Percentiles rank a stretch among this genome's conserved stretches.
Evolutionary conservation across 2,329 filamentous ascomycete genomes (phyloP).

Genomic region (Venturia nashicola): DNA sequence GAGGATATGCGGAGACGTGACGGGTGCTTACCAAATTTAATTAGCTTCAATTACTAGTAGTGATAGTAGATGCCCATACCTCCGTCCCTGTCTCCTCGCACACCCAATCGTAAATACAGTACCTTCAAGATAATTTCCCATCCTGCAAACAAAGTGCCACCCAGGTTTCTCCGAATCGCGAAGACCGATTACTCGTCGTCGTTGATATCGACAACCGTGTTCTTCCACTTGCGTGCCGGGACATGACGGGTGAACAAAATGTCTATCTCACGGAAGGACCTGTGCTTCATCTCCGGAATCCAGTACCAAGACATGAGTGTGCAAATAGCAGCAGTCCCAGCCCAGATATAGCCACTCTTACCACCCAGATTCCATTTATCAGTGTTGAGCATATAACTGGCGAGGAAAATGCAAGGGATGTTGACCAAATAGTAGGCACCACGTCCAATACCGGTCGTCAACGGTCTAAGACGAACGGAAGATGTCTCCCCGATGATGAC

Average conservation of each 20-base stretch:
- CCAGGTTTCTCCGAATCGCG: background rate
- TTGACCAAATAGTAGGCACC: constrained; percentile 69
- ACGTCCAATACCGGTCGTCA: constrained; percentile 77
- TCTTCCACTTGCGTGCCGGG: constrained; percentile 60
- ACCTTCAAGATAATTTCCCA: background rate
- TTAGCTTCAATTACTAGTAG: no score
- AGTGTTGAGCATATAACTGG: constrained; percentile 88
- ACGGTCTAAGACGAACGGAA: constrained; percentile 72
- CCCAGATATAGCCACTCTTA: constrained; percentile 81
- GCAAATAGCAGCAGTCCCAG: constrained; percentile 66
- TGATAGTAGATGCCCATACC: background rate
- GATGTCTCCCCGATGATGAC: constrained; percentile 78
- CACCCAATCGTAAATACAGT: background rate
- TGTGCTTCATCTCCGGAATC: constrained; percentile 65
- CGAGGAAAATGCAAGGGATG: constrained; percentile 71
- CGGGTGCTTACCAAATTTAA: no score
- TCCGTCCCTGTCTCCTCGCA: background rate
- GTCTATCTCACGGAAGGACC: constrained; percentile 78
- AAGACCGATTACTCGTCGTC: background rate
- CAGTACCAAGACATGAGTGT: constrained; percentile 76
- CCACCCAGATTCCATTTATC: constrained; percentile 79
- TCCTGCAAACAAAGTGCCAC: background rate
- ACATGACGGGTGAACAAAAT: constrained; percentile 66
- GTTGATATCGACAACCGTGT: constrained; percentile 35
- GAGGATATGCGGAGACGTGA: no score